A percentile compares a stretch with the other conserved stretches of the same genome.
These are phyloP conservation scores for Prunus padus DNA, from an alignment of 306 rosid genomes.

Conservation along the genomic window DNA sequence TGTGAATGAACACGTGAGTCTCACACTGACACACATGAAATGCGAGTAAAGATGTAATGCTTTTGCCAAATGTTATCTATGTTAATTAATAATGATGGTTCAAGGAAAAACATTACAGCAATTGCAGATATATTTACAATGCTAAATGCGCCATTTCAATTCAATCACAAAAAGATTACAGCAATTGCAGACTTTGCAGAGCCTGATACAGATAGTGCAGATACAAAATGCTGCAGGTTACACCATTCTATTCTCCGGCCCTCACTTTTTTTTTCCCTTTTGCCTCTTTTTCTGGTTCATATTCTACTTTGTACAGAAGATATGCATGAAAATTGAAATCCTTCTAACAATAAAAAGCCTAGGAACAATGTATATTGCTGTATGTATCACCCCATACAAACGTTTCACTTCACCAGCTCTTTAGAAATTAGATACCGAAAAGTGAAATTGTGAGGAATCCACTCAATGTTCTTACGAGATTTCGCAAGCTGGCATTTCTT, in stretches of 20 bases:
- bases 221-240: conserved; percentile 33
- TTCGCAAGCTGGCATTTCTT: conserved; percentile 54
- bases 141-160: conserved; percentile 19
- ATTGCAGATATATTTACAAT: background rate
- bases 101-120: background rate
- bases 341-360: conserved; percentile 9
- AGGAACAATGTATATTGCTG: conserved; percentile 19
- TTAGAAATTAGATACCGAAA: conserved; percentile 86
- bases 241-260: conserved; percentile 14
- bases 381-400: conserved; percentile 17
- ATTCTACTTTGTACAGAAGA: conserved; percentile 60
- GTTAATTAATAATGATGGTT: background rate
- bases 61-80: background rate
- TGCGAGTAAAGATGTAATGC: too few species aligned
- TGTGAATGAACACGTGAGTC: background rate
- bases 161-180: conserved; percentile 14
- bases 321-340: conserved; percentile 9
- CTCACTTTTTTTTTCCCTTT: background rate
- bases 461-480: conserved; percentile 71
- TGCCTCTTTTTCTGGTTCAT: background rate
- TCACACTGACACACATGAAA: background rate
- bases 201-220: conserved; percentile 2
- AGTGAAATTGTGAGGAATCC: conserved; percentile 72
- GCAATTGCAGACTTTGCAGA: conserved; percentile 23
- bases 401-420: conserved; percentile 63